Percentiles rank a stretch among this genome's conserved stretches.
phyloP scores from a whole-genome alignment of 331 rosid genomes.

The Erythrophleum ivorense region DNA sequence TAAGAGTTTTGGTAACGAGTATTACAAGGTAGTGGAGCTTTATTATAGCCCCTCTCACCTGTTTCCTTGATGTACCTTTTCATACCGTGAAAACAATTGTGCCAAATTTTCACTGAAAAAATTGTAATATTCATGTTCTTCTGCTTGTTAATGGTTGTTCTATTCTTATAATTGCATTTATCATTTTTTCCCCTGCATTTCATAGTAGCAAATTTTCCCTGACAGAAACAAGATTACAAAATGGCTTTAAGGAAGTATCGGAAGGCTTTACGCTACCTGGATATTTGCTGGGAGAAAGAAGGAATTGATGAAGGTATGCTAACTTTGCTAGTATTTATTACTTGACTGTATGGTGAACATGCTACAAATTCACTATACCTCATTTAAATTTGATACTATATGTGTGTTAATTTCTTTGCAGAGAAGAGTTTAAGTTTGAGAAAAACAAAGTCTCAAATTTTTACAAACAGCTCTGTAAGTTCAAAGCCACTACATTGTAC shows the following conservation, averaged over 20 bases:
- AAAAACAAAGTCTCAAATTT: conserved; percentile 85
- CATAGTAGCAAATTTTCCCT: neutral
- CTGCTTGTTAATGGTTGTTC: conserved; percentile 15
- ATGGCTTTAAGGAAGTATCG: conserved; percentile 88
- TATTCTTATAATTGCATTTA: neutral
- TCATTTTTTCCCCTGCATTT: neutral
- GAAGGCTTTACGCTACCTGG: conserved; percentile 85
- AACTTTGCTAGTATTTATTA: conserved; percentile 21
- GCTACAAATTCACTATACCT: conserved; percentile 14
- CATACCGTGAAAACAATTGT: neutral
- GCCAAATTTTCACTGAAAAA: neutral
- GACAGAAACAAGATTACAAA: conserved; percentile 85
- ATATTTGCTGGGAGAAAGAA: conserved; percentile 96
- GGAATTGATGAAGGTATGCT: conserved; percentile 86
- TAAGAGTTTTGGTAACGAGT: conserved; percentile 77
- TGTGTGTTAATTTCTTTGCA: conserved; percentile 49
- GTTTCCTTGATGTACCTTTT: conserved; percentile 18
- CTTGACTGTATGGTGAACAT: conserved; percentile 22
- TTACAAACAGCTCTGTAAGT: conserved; percentile 94
- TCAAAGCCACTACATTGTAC: conserved; percentile 13
- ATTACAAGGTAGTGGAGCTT: conserved; percentile 66
- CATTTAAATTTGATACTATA: conserved; percentile 20
- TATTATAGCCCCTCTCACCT: conserved; percentile 19
- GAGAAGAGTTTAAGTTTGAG: conserved; percentile 78
- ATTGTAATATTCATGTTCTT: conserved; percentile 15